Evolutionary conservation across 768 basidiomycete species (phyloP).

Genomic region (Pulveroboletus ravenelii): DNA sequence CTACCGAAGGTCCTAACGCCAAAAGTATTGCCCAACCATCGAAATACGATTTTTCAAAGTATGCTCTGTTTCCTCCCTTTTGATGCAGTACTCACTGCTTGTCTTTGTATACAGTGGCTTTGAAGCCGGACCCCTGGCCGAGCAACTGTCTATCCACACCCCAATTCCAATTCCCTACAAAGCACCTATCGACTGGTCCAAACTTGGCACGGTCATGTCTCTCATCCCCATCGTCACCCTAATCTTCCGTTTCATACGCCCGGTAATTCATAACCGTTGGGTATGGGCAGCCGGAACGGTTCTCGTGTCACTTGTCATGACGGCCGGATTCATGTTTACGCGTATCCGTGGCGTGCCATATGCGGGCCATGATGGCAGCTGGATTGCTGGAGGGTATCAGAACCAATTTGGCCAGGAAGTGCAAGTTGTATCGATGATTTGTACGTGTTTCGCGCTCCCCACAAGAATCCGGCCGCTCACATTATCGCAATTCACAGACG

Average conservation of each 20-base stretch:
- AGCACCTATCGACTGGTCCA: conserved; percentile 71
- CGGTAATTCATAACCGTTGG: conserved; percentile 70
- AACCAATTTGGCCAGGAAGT: conserved; percentile 93
- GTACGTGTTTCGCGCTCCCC: conserved; percentile 46
- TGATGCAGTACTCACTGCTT: not conserved
- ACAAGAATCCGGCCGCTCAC: not conserved
- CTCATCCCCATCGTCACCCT: conserved; percentile 47
- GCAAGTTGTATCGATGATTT: conserved; percentile 78
- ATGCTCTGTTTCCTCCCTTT: conserved; percentile 20
- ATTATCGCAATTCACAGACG: conserved; percentile 52
- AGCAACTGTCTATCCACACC: conserved; percentile 68
- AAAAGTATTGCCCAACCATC: conserved; percentile 48
- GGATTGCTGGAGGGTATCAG: conserved; percentile 86
- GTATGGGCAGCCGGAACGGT: conserved; percentile 66
- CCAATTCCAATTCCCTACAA: conserved; percentile 79
- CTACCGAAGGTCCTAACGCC: conserved; percentile 65
- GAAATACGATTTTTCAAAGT: conserved; percentile 79
- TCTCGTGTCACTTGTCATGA: conserved; percentile 74
- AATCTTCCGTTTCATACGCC: conserved; percentile 54
- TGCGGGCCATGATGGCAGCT: conserved; percentile 55
- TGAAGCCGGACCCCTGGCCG: conserved; percentile 69
- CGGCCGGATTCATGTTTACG: conserved; percentile 94
- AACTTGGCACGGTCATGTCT: conserved; percentile 43
- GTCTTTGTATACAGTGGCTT: conserved; percentile 61
- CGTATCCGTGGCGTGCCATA: conserved; percentile 82